Evolutionary conservation across 169 alveolate genomes (phyloP).

Genomic region (Plasmodium coatneyi): DNA sequence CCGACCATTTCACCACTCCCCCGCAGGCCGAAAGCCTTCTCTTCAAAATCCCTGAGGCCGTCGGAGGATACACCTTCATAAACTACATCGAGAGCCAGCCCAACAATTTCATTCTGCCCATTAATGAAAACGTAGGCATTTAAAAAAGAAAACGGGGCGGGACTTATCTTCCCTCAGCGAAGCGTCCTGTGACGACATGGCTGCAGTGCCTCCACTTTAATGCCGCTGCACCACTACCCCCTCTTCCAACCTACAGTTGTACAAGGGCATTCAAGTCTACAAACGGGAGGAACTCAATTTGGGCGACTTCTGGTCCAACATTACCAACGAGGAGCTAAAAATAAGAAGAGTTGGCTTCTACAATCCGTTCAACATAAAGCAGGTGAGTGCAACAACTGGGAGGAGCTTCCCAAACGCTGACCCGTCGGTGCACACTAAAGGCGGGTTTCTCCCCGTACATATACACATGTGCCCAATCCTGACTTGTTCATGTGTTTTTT

Average conservation of each 20-base stretch:
- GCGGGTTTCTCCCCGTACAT: background rate
- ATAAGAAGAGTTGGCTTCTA: conserved; percentile 27
- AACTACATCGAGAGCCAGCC: conserved; percentile 51
- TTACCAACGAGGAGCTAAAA: conserved; percentile 16
- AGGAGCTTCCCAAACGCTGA: background rate
- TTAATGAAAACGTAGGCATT: conserved; percentile 49
- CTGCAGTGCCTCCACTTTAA: background rate
- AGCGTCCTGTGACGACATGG: background rate
- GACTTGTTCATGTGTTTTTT: background rate
- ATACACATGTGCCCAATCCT: background rate
- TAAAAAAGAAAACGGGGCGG: background rate
- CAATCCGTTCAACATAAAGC: conserved; percentile 60
- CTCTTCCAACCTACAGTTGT: conserved; percentile 1
- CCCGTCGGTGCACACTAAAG: background rate
- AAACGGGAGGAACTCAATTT: conserved; percentile 53
- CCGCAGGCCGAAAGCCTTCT: conserved; percentile 43
- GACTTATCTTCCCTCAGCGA: background rate
- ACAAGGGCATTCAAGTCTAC: conserved; percentile 61
- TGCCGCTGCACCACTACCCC: background rate
- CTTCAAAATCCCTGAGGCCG: conserved; percentile 30
- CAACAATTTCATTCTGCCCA: conserved; percentile 43
- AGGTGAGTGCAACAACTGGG: conserved; percentile 3
- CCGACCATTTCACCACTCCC: background rate
- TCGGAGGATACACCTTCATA: conserved; percentile 68
- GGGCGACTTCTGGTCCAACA: conserved; percentile 15